These are phyloP conservation scores for Ophiostoma ulmi DNA, from an alignment of 2,329 filamentous ascomycete genomes.

Conservation along the genomic window DNA sequence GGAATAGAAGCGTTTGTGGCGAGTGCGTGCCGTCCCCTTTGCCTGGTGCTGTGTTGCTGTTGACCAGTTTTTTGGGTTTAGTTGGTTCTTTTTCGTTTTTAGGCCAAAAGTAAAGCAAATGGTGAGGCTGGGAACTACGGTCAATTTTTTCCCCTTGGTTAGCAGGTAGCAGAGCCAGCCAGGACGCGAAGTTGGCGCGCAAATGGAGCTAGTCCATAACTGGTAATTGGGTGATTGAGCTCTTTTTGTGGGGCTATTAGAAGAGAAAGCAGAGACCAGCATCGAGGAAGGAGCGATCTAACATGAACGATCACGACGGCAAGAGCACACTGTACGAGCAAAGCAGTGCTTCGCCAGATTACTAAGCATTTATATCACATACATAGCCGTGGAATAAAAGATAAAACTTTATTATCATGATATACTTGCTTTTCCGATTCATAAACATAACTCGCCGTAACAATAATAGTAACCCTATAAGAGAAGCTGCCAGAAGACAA, in stretches of 20 bases:
- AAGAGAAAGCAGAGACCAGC: neutral
- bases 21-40: conserved; percentile 5
- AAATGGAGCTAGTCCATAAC: conserved; percentile 30
- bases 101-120: conserved; percentile 13
- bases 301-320: neutral
- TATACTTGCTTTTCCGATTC: neutral
- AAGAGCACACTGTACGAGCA: neutral
- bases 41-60: conserved; percentile 2
- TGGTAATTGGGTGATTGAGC: conserved; percentile 16
- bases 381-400: neutral
- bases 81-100: conserved; percentile 3
- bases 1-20: neutral
- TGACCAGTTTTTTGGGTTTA: conserved; percentile 3
- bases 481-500: neutral
- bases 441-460: conserved; percentile 2
- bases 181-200: conserved; percentile 31
- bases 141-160: conserved; percentile 25
- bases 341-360: neutral
- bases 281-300: neutral
- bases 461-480: neutral
- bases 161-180: neutral
- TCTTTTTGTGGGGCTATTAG: conserved; percentile 20
- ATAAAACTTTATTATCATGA: neutral
- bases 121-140: conserved; percentile 20
- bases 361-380: neutral